Evolutionary conservation across 192 early-diverging fungal genomes (phyloP).

Genomic region (Umbelopsis sp.): DNA sequence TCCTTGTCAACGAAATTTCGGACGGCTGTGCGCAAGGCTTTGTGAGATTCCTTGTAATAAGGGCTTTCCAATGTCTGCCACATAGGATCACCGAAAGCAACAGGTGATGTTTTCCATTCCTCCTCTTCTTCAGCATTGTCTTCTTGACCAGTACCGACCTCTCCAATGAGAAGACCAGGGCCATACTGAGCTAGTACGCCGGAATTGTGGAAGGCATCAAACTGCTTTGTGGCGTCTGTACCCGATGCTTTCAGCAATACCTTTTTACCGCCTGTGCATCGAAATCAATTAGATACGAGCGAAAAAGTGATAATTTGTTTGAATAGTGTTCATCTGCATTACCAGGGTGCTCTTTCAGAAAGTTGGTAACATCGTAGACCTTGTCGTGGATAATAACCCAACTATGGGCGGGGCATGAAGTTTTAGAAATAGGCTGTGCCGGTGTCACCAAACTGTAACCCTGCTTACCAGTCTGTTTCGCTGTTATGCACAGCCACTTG

Average conservation of each 20-base stretch:
- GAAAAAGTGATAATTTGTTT: not conserved
- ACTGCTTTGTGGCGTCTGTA: slow-evolving; percentile 82
- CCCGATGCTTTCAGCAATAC: slow-evolving; percentile 78
- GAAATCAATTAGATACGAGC: not conserved
- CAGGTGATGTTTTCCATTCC: slow-evolving; percentile 52
- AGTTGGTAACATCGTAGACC: slow-evolving; percentile 61
- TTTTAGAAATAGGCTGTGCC: not conserved
- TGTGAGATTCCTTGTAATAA: slow-evolving; percentile 81
- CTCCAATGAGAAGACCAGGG: slow-evolving; percentile 64
- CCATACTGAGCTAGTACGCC: slow-evolving; percentile 67
- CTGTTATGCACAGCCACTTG: slow-evolving; percentile 49
- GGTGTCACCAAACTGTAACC: not conserved
- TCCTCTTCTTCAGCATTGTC: slow-evolving; percentile 31
- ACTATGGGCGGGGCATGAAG: slow-evolving; percentile 14
- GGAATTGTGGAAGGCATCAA: slow-evolving; percentile 82
- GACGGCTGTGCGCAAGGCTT: slow-evolving; percentile 59
- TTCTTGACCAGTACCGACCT: slow-evolving; percentile 52
- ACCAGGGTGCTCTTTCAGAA: slow-evolving; percentile 59
- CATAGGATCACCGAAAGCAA: slow-evolving; percentile 81
- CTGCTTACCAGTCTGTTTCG: slow-evolving; percentile 33
- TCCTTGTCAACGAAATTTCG: slow-evolving; percentile 81
- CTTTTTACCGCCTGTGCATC: slow-evolving; percentile 56
- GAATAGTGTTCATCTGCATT: slow-evolving; percentile 31
- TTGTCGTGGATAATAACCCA: slow-evolving; percentile 65
- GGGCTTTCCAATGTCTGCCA: slow-evolving; percentile 67